Evolutionary conservation across 2,329 filamentous ascomycete species (phyloP).

Genomic region (Thielaviopsis euricoi): DNA sequence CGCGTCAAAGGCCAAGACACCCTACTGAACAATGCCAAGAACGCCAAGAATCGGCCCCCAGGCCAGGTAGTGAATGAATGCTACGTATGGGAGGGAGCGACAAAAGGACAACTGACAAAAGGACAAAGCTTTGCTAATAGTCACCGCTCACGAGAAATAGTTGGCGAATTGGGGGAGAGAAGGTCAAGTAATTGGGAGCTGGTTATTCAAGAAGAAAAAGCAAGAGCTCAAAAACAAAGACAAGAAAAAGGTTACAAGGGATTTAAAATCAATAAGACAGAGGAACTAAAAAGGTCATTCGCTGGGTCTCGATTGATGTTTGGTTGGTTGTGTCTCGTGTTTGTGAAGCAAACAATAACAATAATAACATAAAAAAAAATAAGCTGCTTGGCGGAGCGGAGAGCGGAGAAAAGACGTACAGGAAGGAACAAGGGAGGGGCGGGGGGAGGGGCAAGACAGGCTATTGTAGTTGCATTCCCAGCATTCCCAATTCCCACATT

Average conservation of each 20-base stretch:
- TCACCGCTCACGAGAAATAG: not conserved
- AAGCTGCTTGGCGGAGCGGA: not conserved
- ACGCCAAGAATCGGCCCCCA: not conserved
- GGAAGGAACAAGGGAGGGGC: not conserved
- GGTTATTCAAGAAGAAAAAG: no score
- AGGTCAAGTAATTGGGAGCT: no score
- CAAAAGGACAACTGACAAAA: not conserved
- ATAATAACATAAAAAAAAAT: not conserved
- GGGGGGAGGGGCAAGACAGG: not conserved
- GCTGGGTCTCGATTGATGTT: not conserved
- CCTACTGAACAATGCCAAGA: not conserved
- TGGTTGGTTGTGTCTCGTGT: not conserved
- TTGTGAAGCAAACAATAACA: not conserved
- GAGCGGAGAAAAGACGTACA: not conserved
- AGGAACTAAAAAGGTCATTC: not conserved
- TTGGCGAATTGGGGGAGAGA: not conserved
- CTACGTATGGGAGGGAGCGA: not conserved
- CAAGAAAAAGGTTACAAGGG: no score
- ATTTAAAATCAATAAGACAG: not conserved
- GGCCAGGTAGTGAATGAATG: not conserved
- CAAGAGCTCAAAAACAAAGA: no score
- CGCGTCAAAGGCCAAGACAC: not conserved
- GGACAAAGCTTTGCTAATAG: not conserved
- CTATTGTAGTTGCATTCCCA: not conserved
- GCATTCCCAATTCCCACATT: no score